A percentile compares a stretch with the other conserved stretches of the same genome.
These are phyloP conservation scores for Aspergillus puulaauensis DNA, from an alignment of 2,329 filamentous ascomycete species.

Conservation along the genomic window DNA sequence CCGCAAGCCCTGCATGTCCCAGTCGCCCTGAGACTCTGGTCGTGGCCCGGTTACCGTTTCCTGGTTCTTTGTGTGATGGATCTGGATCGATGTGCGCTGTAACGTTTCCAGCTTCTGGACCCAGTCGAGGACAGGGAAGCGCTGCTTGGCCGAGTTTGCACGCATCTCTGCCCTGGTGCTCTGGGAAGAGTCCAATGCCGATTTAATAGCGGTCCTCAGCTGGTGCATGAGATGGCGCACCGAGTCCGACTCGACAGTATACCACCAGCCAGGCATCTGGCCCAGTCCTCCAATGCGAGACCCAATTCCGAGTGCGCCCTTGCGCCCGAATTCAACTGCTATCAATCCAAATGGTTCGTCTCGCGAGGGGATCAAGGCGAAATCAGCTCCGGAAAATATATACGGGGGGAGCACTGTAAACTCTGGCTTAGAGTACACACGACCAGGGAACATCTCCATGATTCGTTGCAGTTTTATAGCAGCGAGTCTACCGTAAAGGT, in stretches of 20 bases:
- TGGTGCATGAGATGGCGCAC: constrained; percentile 64
- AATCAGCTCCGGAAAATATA: constrained; percentile 69
- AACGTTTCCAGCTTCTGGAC: constrained; percentile 63
- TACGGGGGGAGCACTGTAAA: constrained; percentile 66
- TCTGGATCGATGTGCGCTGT: constrained; percentile 59
- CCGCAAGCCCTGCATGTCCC: not conserved
- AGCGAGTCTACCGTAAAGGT: constrained; percentile 67
- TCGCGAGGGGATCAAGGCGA: constrained; percentile 66
- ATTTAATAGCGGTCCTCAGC: constrained; percentile 63
- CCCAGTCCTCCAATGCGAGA: constrained; percentile 66
- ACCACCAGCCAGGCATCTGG: constrained; percentile 72
- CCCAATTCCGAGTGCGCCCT: constrained; percentile 66
- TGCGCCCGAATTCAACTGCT: constrained; percentile 67
- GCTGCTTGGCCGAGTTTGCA: constrained; percentile 63
- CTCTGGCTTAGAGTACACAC: constrained; percentile 66
- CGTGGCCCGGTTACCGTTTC: constrained; percentile 42
- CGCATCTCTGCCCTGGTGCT: constrained; percentile 62
- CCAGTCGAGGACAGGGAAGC: constrained; percentile 68
- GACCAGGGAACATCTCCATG: constrained; percentile 64
- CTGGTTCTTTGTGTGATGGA: constrained; percentile 34
- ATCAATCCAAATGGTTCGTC: constrained; percentile 70
- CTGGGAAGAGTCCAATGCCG: constrained; percentile 55
- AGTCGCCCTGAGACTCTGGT: constrained; percentile 24
- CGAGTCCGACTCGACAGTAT: constrained; percentile 64
- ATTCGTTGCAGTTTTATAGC: constrained; percentile 64